These are phyloP conservation scores for Calonectria crousiana DNA, from an alignment of 2,329 filamentous ascomycete genomes.

Conservation along the genomic window DNA sequence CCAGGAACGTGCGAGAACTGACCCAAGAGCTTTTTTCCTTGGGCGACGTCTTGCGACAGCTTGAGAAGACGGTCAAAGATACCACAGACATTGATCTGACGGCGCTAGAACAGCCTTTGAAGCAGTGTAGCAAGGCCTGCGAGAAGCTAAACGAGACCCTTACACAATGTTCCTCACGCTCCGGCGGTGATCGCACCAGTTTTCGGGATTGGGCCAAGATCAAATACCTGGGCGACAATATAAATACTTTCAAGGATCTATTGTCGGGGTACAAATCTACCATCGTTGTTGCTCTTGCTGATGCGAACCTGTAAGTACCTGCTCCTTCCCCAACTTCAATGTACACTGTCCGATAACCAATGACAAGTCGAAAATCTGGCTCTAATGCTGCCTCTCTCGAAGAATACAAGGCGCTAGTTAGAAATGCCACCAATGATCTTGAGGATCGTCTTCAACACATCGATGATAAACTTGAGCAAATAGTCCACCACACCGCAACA, in stretches of 20 bases:
- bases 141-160: constrained; percentile 56
- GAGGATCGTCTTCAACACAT: constrained; percentile 29
- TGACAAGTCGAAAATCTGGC: constrained; percentile 17
- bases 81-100: constrained; percentile 30
- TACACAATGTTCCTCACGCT: constrained; percentile 49
- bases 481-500: constrained; percentile 3
- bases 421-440: constrained; percentile 25
- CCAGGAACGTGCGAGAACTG: constrained; percentile 53
- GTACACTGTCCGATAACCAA: neutral
- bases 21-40: constrained; percentile 54
- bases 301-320: constrained; percentile 36
- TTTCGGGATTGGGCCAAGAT: constrained; percentile 60
- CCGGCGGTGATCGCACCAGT: constrained; percentile 49
- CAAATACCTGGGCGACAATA: constrained; percentile 58
- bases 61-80: constrained; percentile 39
- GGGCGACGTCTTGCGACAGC: constrained; percentile 50
- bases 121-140: constrained; percentile 56
- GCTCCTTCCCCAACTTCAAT: neutral
- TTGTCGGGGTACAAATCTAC: constrained; percentile 55
- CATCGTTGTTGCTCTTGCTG: constrained; percentile 36
- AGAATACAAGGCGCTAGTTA: constrained; percentile 21
- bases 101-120: constrained; percentile 49
- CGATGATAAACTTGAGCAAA: constrained; percentile 26
- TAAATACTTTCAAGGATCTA: constrained; percentile 54
- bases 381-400: constrained; percentile 25